Percentiles rank a stretch among this genome's conserved stretches.
phyloP scores from a whole-genome alignment of 176 grass and related monocot species.

The Musa beccarii region DNA sequence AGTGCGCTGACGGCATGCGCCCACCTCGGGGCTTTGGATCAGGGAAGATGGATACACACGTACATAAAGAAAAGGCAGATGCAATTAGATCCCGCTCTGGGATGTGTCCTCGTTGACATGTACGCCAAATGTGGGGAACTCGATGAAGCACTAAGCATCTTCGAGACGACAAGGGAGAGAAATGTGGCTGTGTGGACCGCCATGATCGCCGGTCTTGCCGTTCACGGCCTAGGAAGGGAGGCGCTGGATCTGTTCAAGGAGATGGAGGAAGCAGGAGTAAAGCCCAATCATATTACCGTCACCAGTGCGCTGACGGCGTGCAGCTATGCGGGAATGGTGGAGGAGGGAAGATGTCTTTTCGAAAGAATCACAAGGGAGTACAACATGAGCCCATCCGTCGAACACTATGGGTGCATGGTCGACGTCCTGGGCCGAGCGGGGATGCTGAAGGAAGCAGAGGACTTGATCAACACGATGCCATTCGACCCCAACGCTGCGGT shows the following conservation, averaged over 20 bases:
- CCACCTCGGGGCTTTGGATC: conserved; percentile 17
- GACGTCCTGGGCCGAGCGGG: conserved; percentile 14
- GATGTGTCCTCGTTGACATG: conserved; percentile 15
- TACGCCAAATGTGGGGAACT: conserved; percentile 15
- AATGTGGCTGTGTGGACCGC: conserved; percentile 19
- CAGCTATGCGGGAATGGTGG: conserved; percentile 16
- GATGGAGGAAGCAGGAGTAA: conserved; percentile 6
- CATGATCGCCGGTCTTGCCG: conserved; percentile 16
- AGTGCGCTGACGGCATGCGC: conserved; percentile 8
- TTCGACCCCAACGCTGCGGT: conserved; percentile 2
- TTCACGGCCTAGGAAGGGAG: conserved; percentile 9
- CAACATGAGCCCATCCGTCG: conserved; percentile 2
- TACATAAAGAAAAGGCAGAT: conserved; percentile 4
- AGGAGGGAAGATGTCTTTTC: conserved; percentile 7
- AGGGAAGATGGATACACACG: conserved; percentile 15
- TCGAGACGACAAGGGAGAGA: background rate
- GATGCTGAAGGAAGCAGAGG: conserved; percentile 10
- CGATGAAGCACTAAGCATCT: background rate
- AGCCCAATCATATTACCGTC: conserved; percentile 14
- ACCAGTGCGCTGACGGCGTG: conserved; percentile 15
- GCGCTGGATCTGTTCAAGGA: conserved; percentile 4
- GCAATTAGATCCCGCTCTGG: background rate
- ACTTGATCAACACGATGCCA: conserved; percentile 11
- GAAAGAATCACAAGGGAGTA: conserved; percentile 1
- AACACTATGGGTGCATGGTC: conserved; percentile 21